Base-by-base conservation (phyloP, 2,329 filamentous ascomycete genomes). In the Microsporum audouinii region DNA sequence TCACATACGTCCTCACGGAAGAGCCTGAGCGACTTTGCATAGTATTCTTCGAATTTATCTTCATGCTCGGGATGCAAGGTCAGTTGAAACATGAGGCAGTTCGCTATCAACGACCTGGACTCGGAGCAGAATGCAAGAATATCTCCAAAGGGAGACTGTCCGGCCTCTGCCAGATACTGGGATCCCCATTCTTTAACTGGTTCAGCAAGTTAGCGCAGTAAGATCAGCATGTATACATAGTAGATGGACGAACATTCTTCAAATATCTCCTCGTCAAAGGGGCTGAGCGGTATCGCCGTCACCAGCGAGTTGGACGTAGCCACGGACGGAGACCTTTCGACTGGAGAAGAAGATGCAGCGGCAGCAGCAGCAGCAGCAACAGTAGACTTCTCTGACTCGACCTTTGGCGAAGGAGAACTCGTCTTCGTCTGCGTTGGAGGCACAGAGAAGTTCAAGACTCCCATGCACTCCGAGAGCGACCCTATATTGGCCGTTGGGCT, bases 1-100 rank as follows among this genome's bases (percentile, higher is more conserved):
- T 63, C 60, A 41, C 62, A 63, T 4, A 63, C 62, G 34, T 62
- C 62, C 17, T 49, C 60, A 5, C 62, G 60, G 39, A 63, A 63
- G 6, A 62, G 58, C 34, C 55, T 45, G 31, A 63, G 41, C 7
- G 56, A 58, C 23, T 59, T 47, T 17, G 60, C 57, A 41, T 63
- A 63, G 43, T 62, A 63, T 23, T 55, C 31, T 33, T 62, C 60
- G n/a, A 55, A 59, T 36, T 53, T 62, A 36, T 63, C 60, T 31
- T 57, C 31, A 14, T 63, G 55, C 45, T 63, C 60, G 3, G 60
- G 60, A 31, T 60, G 57, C 12, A 63, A 47, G 33, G 62, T 62
- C 10, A 62, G 41, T 45, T 63, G 62, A 34, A 63, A 63, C 33
- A 59, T 51, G 6, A 63, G 60, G n/a, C 62, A 63, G 29, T 63